Evolutionary conservation across 306 rosid species (phyloP).

Genomic region (Vicia villosa): DNA sequence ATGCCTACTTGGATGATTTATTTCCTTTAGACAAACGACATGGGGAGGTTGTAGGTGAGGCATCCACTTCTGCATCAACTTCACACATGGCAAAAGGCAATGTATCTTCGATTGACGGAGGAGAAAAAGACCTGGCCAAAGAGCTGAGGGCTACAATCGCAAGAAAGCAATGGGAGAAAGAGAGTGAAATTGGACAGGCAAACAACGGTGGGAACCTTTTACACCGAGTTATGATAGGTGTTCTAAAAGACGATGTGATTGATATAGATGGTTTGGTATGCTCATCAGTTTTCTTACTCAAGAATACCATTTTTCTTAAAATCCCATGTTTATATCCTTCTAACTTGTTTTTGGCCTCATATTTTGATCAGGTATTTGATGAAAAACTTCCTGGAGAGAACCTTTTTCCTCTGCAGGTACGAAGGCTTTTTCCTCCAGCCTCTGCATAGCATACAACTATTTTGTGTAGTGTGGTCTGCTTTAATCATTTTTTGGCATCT

Average conservation of each 20-base stretch:
- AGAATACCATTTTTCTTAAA: constrained; percentile 1
- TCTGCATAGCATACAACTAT: constrained; percentile 18
- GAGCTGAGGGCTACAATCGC: constrained; percentile 94
- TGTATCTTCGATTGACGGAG: constrained; percentile 60
- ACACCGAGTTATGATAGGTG: constrained; percentile 82
- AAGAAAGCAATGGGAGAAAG: constrained; percentile 92
- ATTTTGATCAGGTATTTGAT: constrained; percentile 73
- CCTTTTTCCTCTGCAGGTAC: constrained; percentile 89
- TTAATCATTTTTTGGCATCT: constrained; percentile 15
- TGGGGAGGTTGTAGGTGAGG: constrained; percentile 64
- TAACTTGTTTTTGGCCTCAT: constrained; percentile 10
- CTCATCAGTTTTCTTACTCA: constrained; percentile 17
- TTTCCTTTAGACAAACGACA: constrained; percentile 78
- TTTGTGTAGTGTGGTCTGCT: constrained; percentile 22
- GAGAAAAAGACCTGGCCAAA: constrained; percentile 87
- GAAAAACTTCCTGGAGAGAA: constrained; percentile 93
- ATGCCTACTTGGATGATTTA: constrained; percentile 93
- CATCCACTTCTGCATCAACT: constrained; percentile 81
- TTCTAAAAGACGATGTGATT: constrained; percentile 80
- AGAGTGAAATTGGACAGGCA: constrained; percentile 77
- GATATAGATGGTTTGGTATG: constrained; percentile 96
- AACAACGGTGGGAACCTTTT: constrained; percentile 79
- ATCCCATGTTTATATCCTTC: constrained; percentile 26
- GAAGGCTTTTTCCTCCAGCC: constrained; percentile 19
- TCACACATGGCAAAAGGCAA: constrained; percentile 56